Percentiles rank a stretch among this genome's conserved stretches.
Conservation (phyloP, 208 protist genomes). For the Leishmania arabica region DNA sequence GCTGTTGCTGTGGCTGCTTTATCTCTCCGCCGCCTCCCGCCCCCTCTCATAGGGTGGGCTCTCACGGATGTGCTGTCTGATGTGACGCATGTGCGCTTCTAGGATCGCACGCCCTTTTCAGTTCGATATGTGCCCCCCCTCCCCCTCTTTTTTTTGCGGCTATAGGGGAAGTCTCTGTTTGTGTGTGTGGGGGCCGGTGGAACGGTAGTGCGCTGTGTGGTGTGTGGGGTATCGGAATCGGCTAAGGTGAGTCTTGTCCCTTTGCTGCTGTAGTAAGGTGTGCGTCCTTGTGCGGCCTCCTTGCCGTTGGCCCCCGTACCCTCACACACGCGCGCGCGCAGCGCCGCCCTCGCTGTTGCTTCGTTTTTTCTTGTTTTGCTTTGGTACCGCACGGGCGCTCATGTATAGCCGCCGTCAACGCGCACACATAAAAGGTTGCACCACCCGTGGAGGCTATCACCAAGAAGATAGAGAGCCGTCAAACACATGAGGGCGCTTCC, state of each 20-base stretch:
- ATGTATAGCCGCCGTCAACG: neutral
- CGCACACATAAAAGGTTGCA: neutral
- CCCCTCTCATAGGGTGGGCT: neutral
- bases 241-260: neutral
- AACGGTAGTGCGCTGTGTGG: too few relatives aligned
- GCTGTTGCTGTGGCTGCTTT: neutral
- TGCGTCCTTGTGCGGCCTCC: neutral
- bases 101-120: neutral
- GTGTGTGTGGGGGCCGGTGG: too few relatives aligned
- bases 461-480: neutral
- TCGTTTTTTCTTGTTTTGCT: slow-evolving; percentile 3
- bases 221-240: neutral
- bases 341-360: neutral
- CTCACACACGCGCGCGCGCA: neutral
- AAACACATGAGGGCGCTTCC: neutral
- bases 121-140: too few relatives aligned
- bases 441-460: neutral
- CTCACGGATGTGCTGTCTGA: neutral
- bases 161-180: neutral
- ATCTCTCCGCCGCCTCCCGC: neutral
- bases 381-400: neutral
- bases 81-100: neutral
- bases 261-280: neutral
- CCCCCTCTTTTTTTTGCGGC: neutral
- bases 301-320: neutral